Base-by-base conservation (phyloP, 768 basidiomycete species). In the Pleurotus sapidus region DNA sequence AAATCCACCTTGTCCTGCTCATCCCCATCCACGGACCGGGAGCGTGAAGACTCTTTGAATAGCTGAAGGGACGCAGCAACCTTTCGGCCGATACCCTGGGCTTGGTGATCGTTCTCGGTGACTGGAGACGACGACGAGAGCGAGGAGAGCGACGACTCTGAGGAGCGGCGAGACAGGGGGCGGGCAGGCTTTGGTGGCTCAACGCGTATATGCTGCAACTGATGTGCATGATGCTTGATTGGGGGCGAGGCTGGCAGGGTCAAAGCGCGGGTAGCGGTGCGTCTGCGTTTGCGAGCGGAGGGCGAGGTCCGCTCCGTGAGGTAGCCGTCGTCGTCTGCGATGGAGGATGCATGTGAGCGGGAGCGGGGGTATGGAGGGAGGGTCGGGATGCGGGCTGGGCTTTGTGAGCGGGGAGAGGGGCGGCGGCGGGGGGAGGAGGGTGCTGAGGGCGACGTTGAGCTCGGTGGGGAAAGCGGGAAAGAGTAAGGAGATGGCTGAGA, bases 41-140 rank as follows among this genome's bases (percentile, higher is more conserved):
- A 70, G 34, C 76, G 74, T 46, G 78, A 73, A 0, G 89, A 86
- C 72, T 91, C 88, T 64, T 88, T 91, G 78, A 93, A 93, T 9
- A 93, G 78, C 62, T 91, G 86, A 9, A 93, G 77, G 4, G 87
- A 85, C 9, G 87, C 90, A 1, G 91, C 91, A 30, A 93, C 91
- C 68, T 93, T 93, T 62, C 91, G 84, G 27, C 89, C 87, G 48
- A 86, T 88, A 17, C 84, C 85, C 14, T 67, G 60, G 4, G 23
- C 49, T 14, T 65, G 64, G 34, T 64, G 55, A 14, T 47, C 58
- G 42, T 74, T 70, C 12, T 62, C 65, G 50, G 67, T 65, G 15
- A 71, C 67, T n/a, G 65, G 68, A 17, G 66, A 63, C 38, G 66
- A 60, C 18, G 69, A 65, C 8, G 69, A 67, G 18, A 68, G 67